Evolutionary conservation across 2,329 filamentous ascomycete genomes (phyloP).

Genomic region (Aspergillus fijiensis): DNA sequence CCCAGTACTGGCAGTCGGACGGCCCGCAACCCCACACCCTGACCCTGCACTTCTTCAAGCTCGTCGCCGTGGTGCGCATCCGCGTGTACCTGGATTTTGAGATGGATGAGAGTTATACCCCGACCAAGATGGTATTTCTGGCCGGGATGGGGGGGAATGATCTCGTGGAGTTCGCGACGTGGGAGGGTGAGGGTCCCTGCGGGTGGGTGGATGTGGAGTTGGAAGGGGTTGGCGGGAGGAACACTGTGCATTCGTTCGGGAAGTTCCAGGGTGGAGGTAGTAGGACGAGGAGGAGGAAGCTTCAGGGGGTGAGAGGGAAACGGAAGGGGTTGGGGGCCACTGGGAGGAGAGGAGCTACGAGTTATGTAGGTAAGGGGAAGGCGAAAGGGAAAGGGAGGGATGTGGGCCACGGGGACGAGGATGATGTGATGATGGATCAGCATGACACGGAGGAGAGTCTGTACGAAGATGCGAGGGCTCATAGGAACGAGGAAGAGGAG

Average conservation of each 20-base stretch:
- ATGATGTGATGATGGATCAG: constrained; percentile 24
- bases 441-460: constrained; percentile 29
- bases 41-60: constrained; percentile 62
- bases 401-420: constrained; percentile 1
- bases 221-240: constrained; percentile 57
- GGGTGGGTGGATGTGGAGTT: constrained; percentile 90
- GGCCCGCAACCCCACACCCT: constrained; percentile 64
- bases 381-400: constrained; percentile 22
- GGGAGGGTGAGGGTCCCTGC: constrained; percentile 73
- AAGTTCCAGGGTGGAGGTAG: constrained; percentile 1
- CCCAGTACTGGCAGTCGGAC: constrained; percentile 65
- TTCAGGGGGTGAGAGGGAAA: background rate
- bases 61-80: constrained; percentile 52
- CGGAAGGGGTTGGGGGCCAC: background rate
- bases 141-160: constrained; percentile 91
- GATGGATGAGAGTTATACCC: constrained; percentile 93
- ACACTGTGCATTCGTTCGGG: constrained; percentile 31
- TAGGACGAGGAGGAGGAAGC: background rate
- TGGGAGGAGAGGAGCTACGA: background rate
- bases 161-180: constrained; percentile 79
- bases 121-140: constrained; percentile 84
- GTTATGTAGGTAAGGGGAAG: constrained; percentile 1
- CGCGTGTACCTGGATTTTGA: constrained; percentile 75
- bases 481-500: constrained; percentile 28
- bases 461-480: constrained; percentile 29